Evolutionary conservation across 1,284 basidiomycete genomes (phyloP), one percentile per base, ranked within the genome.

Genomic region (Volvariella volvacea): DNA sequence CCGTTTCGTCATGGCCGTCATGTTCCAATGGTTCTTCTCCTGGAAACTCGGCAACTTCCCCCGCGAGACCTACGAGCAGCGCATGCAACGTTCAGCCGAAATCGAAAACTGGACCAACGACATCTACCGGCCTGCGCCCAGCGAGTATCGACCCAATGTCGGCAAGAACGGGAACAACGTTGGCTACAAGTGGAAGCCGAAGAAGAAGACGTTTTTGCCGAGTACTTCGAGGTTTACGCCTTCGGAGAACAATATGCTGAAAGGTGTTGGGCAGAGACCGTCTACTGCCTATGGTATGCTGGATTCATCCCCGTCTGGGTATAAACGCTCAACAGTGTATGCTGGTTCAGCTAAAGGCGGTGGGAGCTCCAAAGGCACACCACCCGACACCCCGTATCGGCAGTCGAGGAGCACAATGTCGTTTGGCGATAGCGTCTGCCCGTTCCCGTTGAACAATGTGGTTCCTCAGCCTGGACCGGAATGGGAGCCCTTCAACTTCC

Each of bases 61-160:
- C 53, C 80, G 82, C 43, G 96, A 99, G 69, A 91, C 92, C 28
- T 93, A 95, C 63, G 86, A 92, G 59, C 82, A 98, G 60, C 80
- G 94, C n/a, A 93, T 92, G 83, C 81, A 84, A 53, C 83, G 95
- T 22, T 83, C 88, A 10, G 79, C 78, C 33, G 91, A 93, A 63
- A 96, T 99, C 56, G 96, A 99, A 65, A 83, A 87, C 57, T 99
- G 95, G 95, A 85, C 92, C 22, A 87, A 88, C 55, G 92, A 98
- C 61, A 99, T 99, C 55, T 96, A 97, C 66, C 80, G 88, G 25
- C 85, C 95, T 9, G 96, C 95, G 2, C 96, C 95, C 1, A 86
- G 85, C 51, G 74, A 88, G 48, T 91, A 94, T 60, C 82, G 95
- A 9, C 96, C 96, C 17, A 97, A 91, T 55, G 91, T 92, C 41